Evolutionary conservation across 192 early-diverging fungal species (phyloP), one percentile per base, ranked within the genome.

Genomic region (Coemansia sp.): DNA sequence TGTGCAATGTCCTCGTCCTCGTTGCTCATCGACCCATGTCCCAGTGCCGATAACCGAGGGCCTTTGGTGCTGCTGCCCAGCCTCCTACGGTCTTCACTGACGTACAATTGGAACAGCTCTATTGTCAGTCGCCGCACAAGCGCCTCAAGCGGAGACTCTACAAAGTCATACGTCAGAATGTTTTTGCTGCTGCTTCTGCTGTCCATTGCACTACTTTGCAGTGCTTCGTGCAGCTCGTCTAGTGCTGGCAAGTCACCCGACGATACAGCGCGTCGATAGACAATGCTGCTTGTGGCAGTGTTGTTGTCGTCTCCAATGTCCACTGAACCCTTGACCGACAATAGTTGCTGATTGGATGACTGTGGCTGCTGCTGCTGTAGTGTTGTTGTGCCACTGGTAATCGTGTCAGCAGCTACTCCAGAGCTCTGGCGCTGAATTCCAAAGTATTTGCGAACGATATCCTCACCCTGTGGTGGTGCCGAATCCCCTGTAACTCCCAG

Each of bases 21-120:
- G 52, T 54, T 53, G 12, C 18, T 21, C 21, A 21, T 19, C 30
- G 9, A 9, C 25, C 25, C 26, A 4, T 18, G 38, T 18, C 30
- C 22, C 4, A 12, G 23, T 24, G n/a, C 54, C 49, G 38, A 6
- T 26, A 16, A 53, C 53, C 38, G 51, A 22, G 27, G 54, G 0
- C 27, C 27, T 27, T 31, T 31, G 54, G 1, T 14, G 54, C 59
- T 10, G 24, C 30, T 38, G 50, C 7, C 38, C 1, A 41, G 9
- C 59, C 71, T 81, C 19, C 57, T 71, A 56, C 73, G 72, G 66
- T 81, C 73, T 58, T 81, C 78, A 58, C 52, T 81, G 51, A 82
- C 80, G 53, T 76, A 82, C 44, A 77, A 65, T 58, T 82, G 80
- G 62, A 76, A 82, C 50, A 82, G 74, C 71, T 82, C 80, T 31